phyloP scores from a whole-genome alignment of 2,329 filamentous ascomycete genomes.

The Metarhizium album region DNA sequence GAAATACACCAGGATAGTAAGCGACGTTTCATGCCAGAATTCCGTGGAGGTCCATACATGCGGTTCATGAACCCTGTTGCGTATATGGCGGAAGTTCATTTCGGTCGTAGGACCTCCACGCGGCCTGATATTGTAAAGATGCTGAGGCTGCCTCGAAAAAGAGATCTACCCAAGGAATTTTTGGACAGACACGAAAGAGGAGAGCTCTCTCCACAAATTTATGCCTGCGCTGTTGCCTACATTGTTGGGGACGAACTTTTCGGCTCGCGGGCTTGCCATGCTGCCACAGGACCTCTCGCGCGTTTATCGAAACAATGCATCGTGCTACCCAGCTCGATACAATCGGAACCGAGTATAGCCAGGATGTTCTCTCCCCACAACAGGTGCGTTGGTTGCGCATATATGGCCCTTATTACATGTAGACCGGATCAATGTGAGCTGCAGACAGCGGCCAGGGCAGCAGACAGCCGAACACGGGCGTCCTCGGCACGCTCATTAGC shows the following conservation, averaged over 20 bases:
- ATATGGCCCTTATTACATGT: neutral
- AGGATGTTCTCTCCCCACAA: constrained; percentile 10
- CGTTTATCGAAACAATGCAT: constrained; percentile 19
- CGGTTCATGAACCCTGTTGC: no score
- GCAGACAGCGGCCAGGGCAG: neutral
- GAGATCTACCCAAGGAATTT: constrained; percentile 18
- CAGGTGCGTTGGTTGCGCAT: constrained; percentile 15
- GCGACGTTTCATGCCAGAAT: neutral
- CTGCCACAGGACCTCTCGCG: constrained; percentile 2
- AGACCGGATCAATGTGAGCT: neutral
- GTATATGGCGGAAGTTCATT: neutral
- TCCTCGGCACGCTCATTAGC: neutral
- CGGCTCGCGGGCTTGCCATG: constrained; percentile 8
- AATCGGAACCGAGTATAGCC: constrained; percentile 7
- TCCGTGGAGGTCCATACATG: neutral
- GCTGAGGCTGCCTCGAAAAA: constrained; percentile 12
- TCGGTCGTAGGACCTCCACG: neutral
- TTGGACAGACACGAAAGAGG: constrained; percentile 11
- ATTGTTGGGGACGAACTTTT: constrained; percentile 18
- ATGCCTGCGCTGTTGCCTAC: constrained; percentile 22
- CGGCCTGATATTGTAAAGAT: constrained; percentile 17
- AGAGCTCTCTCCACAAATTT: constrained; percentile 13
- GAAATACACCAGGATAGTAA: neutral
- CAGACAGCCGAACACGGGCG: neutral
- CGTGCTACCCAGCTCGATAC: constrained; percentile 13